Evolutionary conservation across 805 yeast species (phyloP), one percentile per base, ranked within the genome.

Genomic region (Yarrowia sp.): DNA sequence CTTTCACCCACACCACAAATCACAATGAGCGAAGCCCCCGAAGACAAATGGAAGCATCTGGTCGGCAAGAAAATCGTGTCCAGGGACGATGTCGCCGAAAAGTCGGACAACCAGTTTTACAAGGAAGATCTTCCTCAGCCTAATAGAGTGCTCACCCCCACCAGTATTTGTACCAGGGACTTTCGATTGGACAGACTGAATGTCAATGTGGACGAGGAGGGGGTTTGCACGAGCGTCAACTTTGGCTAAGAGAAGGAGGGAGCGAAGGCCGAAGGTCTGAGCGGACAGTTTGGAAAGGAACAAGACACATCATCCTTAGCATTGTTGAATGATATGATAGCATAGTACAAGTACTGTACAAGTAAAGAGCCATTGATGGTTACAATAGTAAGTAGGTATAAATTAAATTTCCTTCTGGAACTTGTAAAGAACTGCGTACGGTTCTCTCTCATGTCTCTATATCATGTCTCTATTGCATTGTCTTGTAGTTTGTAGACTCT

Each of bases 11-110:
- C 30, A 19, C 15, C 34, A 52, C 58, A 19, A 8, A 30, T 19
- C 33, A 52, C 33, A 19, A 56, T 30, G 40, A n/a, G 50, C 4
- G 47, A 42, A 10, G 33, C 66, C 19, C 43, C 47, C 5, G 43
- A 24, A 46, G 38, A 36, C 2, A 13, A 61, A 9, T 61, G 55
- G 55, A 12, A 39, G 17, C 55, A 46, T 46, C 38, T 61, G 38
- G 14, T 61, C 38, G 66, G 66, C 42, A 46, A 61, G 55, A 46
- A 55, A 2, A 61, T 61, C 14, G 66, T 61, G 24, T 61, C 55
- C 39, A 46, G 24, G 24, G 44, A 95, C 76, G 89, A 87, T 70
- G 85, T 92, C 74, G 96, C 97, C 10, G 98, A 97, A 6, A 50
- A 24, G 12, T 36, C 66, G 3, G 55, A 61, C 38, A 14, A 19